Evolutionary conservation across 495 filamentous ascomycete genomes (phyloP).

Genomic region (Hypoxylon perforatum): DNA sequence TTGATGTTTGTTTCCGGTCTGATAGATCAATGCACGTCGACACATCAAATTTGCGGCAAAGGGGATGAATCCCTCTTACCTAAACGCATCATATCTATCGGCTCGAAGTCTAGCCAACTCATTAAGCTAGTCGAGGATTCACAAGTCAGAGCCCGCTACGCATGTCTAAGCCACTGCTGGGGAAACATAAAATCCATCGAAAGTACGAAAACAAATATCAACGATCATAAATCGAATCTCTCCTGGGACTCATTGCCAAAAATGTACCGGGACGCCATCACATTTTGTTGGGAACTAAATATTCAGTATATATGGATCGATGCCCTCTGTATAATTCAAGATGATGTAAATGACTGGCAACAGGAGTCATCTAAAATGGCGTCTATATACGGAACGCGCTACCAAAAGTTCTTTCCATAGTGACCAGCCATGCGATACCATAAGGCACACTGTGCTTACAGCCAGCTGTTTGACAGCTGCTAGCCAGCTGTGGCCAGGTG

Average conservation of each 20-base stretch:
- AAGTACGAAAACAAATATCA: neutral
- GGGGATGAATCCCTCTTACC: neutral
- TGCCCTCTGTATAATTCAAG: slow-evolving; percentile 47
- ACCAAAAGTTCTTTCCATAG: no score
- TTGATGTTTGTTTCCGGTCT: neutral
- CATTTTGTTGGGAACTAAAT: slow-evolving; percentile 1
- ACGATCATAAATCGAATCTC: neutral
- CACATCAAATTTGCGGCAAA: neutral
- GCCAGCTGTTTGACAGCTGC: no score
- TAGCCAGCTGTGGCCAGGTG: no score
- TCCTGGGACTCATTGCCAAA: neutral
- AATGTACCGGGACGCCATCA: slow-evolving; percentile 5
- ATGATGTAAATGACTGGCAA: slow-evolving; percentile 25
- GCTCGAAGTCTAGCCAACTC: neutral
- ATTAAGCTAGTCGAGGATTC: slow-evolving; percentile 4
- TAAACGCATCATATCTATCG: slow-evolving; percentile 3
- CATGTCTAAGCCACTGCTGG: slow-evolving; percentile 1
- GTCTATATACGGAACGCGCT: slow-evolving; percentile 40
- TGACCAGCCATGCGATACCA: no score
- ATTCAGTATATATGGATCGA: slow-evolving; percentile 8
- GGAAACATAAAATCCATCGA: slow-evolving; percentile 1
- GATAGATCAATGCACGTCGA: neutral
- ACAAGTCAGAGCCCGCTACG: neutral
- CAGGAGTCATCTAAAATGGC: slow-evolving; percentile 36
- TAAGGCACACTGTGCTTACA: no score